These are phyloP conservation scores for Pelargonium myrrhifolium DNA, from an alignment of 441 rosid genomes.

Conservation along the genomic window DNA sequence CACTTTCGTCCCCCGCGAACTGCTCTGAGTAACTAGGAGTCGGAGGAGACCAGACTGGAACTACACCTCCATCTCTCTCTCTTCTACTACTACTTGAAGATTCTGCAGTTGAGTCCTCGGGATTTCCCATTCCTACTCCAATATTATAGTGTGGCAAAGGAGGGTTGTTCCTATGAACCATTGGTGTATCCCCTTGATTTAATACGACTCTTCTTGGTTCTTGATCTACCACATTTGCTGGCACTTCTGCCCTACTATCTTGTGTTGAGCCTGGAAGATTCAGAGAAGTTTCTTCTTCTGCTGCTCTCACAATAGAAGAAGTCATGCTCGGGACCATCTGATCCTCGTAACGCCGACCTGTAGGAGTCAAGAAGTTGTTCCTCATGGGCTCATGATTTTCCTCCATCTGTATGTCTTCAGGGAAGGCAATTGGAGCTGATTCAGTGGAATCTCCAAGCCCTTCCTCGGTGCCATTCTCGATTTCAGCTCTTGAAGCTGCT, in stretches of 20 bases:
- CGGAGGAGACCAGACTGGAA: constrained; percentile 87
- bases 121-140: constrained; percentile 33
- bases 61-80: constrained; percentile 83
- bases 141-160: constrained; percentile 32
- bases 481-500: constrained; percentile 88
- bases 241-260: constrained; percentile 79
- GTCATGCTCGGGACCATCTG: constrained; percentile 98
- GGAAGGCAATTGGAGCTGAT: constrained; percentile 52
- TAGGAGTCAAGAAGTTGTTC: constrained; percentile 34
- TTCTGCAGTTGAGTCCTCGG: constrained; percentile 84
- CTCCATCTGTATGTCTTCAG: constrained; percentile 73
- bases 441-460: constrained; percentile 94
- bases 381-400: constrained; percentile 58
- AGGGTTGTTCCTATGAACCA: constrained; percentile 25
- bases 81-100: constrained; percentile 69
- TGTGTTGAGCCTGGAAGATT: constrained; percentile 40
- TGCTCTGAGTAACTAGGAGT: constrained; percentile 68
- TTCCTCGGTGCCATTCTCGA: constrained; percentile 88
- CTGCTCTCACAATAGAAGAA: constrained; percentile 59
- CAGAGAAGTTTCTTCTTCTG: constrained; percentile 61
- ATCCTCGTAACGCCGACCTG: constrained; percentile 54
- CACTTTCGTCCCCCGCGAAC: constrained; percentile 64
- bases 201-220: constrained; percentile 41
- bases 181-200: constrained; percentile 32
- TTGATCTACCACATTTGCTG: constrained; percentile 48